A percentile compares a stretch with the other conserved stretches of the same genome.
These are phyloP conservation scores for Pseudogymnoascus sp. DNA, from an alignment of 2,329 filamentous ascomycete species.

Conservation along the genomic window DNA sequence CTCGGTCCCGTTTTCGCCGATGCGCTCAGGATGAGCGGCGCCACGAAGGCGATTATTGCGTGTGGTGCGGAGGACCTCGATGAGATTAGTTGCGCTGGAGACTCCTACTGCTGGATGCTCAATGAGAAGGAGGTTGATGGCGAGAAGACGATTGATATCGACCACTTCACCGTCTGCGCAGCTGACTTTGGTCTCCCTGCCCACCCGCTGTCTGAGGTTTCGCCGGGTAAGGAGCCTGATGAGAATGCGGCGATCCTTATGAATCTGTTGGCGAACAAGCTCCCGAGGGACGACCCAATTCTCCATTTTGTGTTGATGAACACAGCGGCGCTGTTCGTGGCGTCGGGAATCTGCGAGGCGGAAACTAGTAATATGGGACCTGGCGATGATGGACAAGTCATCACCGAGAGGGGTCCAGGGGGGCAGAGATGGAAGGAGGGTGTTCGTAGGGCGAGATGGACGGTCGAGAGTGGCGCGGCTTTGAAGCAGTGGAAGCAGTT, in stretches of 20 bases:
- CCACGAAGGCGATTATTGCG: slow-evolving; percentile 77
- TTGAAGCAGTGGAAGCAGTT: slow-evolving; percentile 75
- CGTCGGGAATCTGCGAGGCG: slow-evolving; percentile 77
- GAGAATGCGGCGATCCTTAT: slow-evolving; percentile 83
- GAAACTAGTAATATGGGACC: slow-evolving; percentile 71
- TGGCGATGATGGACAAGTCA: slow-evolving; percentile 71
- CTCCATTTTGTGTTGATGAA: slow-evolving; percentile 93
- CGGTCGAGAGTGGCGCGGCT: slow-evolving; percentile 78
- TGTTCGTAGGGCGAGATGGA: slow-evolving; percentile 77
- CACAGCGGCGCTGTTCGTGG: slow-evolving; percentile 77
- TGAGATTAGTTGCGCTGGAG: slow-evolving; percentile 85
- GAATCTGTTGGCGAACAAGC: slow-evolving; percentile 64
- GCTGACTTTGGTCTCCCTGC: slow-evolving; percentile 76
- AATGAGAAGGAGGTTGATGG: slow-evolving; percentile 38
- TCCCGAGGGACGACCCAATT: slow-evolving; percentile 71
- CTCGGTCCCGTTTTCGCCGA: slow-evolving; percentile 86
- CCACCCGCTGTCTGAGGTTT: slow-evolving; percentile 70
- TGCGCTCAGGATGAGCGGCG: slow-evolving; percentile 66
- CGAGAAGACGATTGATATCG: slow-evolving; percentile 45
- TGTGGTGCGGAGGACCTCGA: slow-evolving; percentile 94
- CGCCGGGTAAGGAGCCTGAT: slow-evolving; percentile 72
- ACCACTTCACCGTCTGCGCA: slow-evolving; percentile 70
- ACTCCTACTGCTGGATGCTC: slow-evolving; percentile 82
- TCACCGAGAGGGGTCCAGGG: slow-evolving; percentile 74
- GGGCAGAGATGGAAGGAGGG: slow-evolving; percentile 93